Evolutionary conservation across 1,284 basidiomycete genomes (phyloP).

Genomic region (Malassezia caprae): DNA sequence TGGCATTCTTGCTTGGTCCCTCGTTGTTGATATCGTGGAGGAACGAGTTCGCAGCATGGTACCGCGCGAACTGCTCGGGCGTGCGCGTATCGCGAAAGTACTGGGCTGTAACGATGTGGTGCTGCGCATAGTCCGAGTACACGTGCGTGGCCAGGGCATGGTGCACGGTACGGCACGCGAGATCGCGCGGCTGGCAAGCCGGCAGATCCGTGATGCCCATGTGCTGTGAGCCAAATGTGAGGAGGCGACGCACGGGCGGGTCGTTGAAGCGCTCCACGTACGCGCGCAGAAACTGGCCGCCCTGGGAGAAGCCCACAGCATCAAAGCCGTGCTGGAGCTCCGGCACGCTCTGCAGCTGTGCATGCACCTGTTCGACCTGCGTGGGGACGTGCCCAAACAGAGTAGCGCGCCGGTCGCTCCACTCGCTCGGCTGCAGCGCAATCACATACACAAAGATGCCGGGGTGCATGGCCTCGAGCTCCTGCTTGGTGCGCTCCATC

Average conservation of each 20-base stretch:
- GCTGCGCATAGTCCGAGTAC: slow-evolving; percentile 55
- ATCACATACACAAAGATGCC: slow-evolving; percentile 79
- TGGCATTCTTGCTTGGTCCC: slow-evolving; percentile 20
- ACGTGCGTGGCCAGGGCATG: slow-evolving; percentile 64
- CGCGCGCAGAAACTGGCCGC: slow-evolving; percentile 61
- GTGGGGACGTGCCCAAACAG: slow-evolving; percentile 66
- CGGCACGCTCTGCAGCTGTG: slow-evolving; percentile 60
- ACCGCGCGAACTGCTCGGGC: slow-evolving; percentile 57
- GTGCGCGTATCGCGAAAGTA: slow-evolving; percentile 73
- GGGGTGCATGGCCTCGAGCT: slow-evolving; percentile 63
- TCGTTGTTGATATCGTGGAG: slow-evolving; percentile 50
- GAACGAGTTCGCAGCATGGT: slow-evolving; percentile 59
- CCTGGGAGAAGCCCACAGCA: slow-evolving; percentile 36
- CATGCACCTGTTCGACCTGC: slow-evolving; percentile 60
- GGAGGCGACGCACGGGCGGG: slow-evolving; percentile 53
- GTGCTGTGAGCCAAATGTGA: slow-evolving; percentile 57
- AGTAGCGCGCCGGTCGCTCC: slow-evolving; percentile 67
- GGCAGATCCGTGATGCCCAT: slow-evolving; percentile 70
- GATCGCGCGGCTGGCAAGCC: slow-evolving; percentile 59
- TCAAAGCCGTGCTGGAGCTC: slow-evolving; percentile 59
- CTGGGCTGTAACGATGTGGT: slow-evolving; percentile 60
- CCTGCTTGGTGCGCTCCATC: slow-evolving; percentile 58
- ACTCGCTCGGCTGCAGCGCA: slow-evolving; percentile 38
- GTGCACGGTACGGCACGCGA: slow-evolving; percentile 55
- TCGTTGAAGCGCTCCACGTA: slow-evolving; percentile 73